phyloP scores from a whole-genome alignment of 2,329 filamentous ascomycete genomes.

The Domatiomyces globalis region DNA sequence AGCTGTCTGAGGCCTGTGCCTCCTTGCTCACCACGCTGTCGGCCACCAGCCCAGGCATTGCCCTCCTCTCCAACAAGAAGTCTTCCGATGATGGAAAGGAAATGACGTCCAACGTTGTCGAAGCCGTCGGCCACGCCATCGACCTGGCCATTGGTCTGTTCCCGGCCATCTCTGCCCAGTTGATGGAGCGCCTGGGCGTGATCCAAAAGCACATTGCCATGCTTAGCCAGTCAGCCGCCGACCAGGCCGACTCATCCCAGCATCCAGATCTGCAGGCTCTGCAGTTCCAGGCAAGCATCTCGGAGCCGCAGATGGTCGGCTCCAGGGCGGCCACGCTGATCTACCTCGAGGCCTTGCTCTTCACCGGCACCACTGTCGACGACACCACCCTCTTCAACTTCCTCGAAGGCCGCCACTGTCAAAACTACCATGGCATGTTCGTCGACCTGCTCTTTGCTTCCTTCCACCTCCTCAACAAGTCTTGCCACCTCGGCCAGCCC shows the following conservation, averaged over 20 bases:
- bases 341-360: slow-evolving; percentile 67
- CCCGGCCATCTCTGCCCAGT: slow-evolving; percentile 11
- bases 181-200: slow-evolving; percentile 11
- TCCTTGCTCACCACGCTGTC: slow-evolving; percentile 10
- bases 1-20: slow-evolving; percentile 10
- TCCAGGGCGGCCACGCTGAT: slow-evolving; percentile 73
- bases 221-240: slow-evolving; percentile 2
- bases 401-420: slow-evolving; percentile 73
- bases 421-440: slow-evolving; percentile 61
- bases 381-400: slow-evolving; percentile 66
- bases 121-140: neutral
- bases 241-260: slow-evolving; percentile 3
- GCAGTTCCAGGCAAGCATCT: slow-evolving; percentile 40
- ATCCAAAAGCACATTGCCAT: slow-evolving; percentile 14
- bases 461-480: slow-evolving; percentile 77
- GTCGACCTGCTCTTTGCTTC: slow-evolving; percentile 75
- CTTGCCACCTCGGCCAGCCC: slow-evolving; percentile 41
- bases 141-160: slow-evolving; percentile 1
- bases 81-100: neutral
- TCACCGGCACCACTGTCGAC: slow-evolving; percentile 69
- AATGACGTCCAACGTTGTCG: neutral
- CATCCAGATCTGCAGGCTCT: slow-evolving; percentile 23
- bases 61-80: slow-evolving; percentile 5
- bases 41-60: slow-evolving; percentile 9
- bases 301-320: slow-evolving; percentile 57